Conservation (phyloP, 176 grass and related monocot species). For the Oryza coarctata region DNA sequence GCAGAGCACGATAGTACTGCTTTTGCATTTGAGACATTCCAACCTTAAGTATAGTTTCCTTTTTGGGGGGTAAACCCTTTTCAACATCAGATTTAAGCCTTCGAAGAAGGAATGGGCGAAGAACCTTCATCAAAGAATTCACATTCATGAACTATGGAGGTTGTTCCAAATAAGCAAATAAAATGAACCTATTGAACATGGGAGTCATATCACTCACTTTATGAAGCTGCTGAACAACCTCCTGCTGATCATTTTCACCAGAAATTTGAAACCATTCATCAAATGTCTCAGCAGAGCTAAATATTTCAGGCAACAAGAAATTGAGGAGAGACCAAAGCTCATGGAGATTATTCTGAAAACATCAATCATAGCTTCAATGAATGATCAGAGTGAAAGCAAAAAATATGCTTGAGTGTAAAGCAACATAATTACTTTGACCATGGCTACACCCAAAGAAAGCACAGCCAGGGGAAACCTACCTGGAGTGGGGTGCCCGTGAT, state of each 20-base stretch:
- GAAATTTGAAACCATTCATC: constrained; percentile 99
- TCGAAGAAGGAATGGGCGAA: constrained; percentile 94
- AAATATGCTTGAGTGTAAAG: constrained; percentile 14
- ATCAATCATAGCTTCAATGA: constrained; percentile 15
- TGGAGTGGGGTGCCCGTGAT: constrained; percentile 96
- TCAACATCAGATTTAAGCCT: constrained; percentile 98
- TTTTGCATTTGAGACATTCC: constrained; percentile 99
- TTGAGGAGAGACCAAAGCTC: constrained; percentile 99
- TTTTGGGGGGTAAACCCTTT: constrained; percentile 95
- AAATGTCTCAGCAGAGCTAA: constrained; percentile 98
- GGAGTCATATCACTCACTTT: constrained; percentile 49
- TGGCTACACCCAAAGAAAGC: neutral
- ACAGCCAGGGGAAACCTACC: constrained; percentile 41
- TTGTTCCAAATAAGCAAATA: neutral
- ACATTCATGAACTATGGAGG: neutral
- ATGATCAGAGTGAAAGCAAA: neutral
- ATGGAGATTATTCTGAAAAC: constrained; percentile 92
- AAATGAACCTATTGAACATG: neutral
- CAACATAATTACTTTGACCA: neutral
- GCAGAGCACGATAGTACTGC: constrained; percentile 89
- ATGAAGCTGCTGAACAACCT: constrained; percentile 99
- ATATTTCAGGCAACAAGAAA: constrained; percentile 96
- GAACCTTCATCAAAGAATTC: constrained; percentile 62
- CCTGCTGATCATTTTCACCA: constrained; percentile 94
- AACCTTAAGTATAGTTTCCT: constrained; percentile 99